Evolutionary conservation across 2,329 filamentous ascomycete genomes (phyloP).

Genomic region (Pseudonectria foliicola): DNA sequence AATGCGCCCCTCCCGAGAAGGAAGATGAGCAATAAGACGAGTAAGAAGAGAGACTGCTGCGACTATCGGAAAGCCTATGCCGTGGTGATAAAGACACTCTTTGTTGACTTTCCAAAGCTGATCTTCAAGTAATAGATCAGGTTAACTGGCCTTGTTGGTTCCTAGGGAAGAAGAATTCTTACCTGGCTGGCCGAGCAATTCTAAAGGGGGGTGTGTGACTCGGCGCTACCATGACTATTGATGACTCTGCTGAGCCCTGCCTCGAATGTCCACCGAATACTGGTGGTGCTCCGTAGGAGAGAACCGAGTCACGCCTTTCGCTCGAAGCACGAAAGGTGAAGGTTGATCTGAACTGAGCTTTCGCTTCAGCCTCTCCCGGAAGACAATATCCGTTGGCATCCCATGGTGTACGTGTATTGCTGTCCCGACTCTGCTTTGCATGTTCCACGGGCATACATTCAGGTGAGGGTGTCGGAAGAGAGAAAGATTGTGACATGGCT

Average conservation of each 20-base stretch:
- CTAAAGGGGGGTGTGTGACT: slow-evolving; percentile 13
- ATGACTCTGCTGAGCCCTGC: slow-evolving; percentile 25
- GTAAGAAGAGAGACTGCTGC: slow-evolving; percentile 45
- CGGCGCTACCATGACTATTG: slow-evolving; percentile 8
- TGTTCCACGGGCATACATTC: slow-evolving; percentile 21
- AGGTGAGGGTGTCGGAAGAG: slow-evolving; percentile 28
- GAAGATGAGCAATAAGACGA: slow-evolving; percentile 43
- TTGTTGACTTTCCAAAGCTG: not conserved
- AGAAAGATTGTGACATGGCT: slow-evolving; percentile 8
- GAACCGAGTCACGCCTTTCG: slow-evolving; percentile 16
- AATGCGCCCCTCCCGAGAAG: slow-evolving; percentile 39
- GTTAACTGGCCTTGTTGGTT: not conserved
- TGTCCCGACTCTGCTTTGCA: slow-evolving; percentile 14
- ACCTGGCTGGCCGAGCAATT: slow-evolving; percentile 19
- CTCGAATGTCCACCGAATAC: slow-evolving; percentile 20
- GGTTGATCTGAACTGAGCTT: slow-evolving; percentile 18
- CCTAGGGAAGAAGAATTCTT: slow-evolving; percentile 3
- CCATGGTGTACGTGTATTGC: slow-evolving; percentile 39
- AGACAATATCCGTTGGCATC: slow-evolving; percentile 43
- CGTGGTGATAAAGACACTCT: slow-evolving; percentile 4
- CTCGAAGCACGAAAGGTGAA: slow-evolving; percentile 16
- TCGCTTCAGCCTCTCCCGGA: slow-evolving; percentile 34
- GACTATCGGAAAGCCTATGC: slow-evolving; percentile 39
- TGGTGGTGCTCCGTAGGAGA: slow-evolving; percentile 10
- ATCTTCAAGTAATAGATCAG: not conserved